Conservation (phyloP, 1,284 basidiomycete species). For the Tetrapyrgos nigripes region DNA sequence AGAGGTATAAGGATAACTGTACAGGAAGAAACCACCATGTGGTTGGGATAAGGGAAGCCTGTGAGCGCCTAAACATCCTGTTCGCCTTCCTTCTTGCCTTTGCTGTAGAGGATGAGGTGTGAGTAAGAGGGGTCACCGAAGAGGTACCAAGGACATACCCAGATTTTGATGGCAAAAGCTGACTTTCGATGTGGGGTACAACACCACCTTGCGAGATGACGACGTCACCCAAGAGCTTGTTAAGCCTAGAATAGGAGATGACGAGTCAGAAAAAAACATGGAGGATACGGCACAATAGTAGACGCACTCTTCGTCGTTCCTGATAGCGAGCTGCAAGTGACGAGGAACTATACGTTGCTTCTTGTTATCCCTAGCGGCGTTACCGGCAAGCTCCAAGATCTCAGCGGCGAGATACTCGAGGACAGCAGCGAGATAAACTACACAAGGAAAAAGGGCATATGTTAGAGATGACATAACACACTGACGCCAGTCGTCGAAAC, state of each 20-base stretch:
- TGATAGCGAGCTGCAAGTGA: conserved; percentile 90
- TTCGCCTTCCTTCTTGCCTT: not conserved
- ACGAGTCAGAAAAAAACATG: conserved; percentile 12
- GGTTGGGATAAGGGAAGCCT: not conserved
- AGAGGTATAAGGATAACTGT: not conserved
- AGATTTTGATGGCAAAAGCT: conserved; percentile 57
- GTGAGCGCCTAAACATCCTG: not conserved
- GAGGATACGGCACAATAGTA: conserved; percentile 22
- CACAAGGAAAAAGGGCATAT: not conserved
- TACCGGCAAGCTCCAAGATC: conserved; percentile 87
- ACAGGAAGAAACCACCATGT: not conserved
- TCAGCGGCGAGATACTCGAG: conserved; percentile 87
- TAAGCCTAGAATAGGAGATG: conserved; percentile 53
- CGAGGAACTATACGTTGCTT: conserved; percentile 93
- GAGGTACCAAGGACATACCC: not conserved
- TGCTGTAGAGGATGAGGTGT: not conserved
- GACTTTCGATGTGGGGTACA: conserved; percentile 69
- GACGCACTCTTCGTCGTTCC: conserved; percentile 84
- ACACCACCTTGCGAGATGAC: conserved; percentile 94
- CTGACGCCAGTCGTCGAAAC: not conserved
- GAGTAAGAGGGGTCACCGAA: not conserved
- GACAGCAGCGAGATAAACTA: conserved; percentile 80
- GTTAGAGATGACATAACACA: not conserved
- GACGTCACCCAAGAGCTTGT: conserved; percentile 83
- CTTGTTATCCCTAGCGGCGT: conserved; percentile 82